Conservation (phyloP, 2,329 filamentous ascomycete genomes). For the Teratosphaeria nubilosa region DNA sequence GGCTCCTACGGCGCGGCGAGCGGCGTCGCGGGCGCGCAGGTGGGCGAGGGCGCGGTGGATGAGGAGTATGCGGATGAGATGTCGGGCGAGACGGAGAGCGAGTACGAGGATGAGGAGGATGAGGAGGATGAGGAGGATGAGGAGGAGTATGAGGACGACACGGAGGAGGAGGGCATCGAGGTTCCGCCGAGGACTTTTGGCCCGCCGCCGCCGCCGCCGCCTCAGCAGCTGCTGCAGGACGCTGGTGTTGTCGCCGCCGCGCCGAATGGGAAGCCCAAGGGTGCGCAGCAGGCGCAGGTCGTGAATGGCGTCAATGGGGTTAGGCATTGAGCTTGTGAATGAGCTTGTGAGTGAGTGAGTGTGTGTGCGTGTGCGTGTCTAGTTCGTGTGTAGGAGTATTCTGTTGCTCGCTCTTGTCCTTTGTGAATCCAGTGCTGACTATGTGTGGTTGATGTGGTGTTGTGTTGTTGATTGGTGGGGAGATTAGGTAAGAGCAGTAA, state of each 20-base stretch:
- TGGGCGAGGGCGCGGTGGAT: constrained; percentile 9
- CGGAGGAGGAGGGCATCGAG: constrained; percentile 40
- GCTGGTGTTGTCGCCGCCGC: constrained; percentile 5
- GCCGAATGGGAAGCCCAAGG: constrained; percentile 18
- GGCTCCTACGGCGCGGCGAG: constrained; percentile 60
- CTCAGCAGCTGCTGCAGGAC: too few relatives aligned
- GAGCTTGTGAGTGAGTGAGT: too few relatives aligned
- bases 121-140: constrained; percentile 56
- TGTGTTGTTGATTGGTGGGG: too few relatives aligned
- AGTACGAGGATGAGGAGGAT: constrained; percentile 50
- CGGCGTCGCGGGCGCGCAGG: constrained; percentile 6
- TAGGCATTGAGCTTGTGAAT: constrained; percentile 15
- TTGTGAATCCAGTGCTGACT: neutral
- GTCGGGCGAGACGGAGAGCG: constrained; percentile 49
- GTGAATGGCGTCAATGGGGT: constrained; percentile 19
- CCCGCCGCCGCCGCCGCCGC: constrained; percentile 41
- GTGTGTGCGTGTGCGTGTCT: neutral
- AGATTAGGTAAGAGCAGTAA: too few relatives aligned
- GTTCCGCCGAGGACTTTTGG: constrained; percentile 26
- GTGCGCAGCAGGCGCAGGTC: neutral
- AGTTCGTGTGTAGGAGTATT: neutral
- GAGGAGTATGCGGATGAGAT: constrained; percentile 21
- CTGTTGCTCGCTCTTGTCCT: neutral
- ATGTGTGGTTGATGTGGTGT: neutral
- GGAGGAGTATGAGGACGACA: constrained; percentile 40